Evolutionary conservation across 106 monocot species (phyloP), one percentile per base, ranked within the genome.

Genomic region (Apostasia ramifera): DNA sequence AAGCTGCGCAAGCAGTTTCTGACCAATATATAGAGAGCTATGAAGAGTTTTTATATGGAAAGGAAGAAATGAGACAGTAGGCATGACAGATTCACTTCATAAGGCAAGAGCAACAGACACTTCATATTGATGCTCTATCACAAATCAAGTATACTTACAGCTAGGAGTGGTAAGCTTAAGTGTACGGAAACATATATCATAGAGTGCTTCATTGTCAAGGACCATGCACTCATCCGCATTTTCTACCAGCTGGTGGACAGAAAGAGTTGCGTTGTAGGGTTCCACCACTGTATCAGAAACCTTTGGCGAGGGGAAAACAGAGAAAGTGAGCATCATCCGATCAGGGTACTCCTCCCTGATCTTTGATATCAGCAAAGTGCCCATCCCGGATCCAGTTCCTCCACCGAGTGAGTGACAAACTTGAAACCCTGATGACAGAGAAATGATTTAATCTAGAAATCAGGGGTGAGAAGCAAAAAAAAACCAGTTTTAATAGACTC

Each of bases 211-310:
- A 44, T 82, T 82, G 70, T 82, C 82, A 1, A 82, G 73, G 10
- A 82, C 82, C 82, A 82, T 82, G 42, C 82, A 82, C 53, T 82
- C 82, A 55, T 82, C 82, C 38, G 82, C 82, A 59, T 82, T 82
- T 53, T 82, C 82, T 5, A 82, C 78, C 37, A 82, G 78, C 66
- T 82, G 82, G 49, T 82, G 82, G 9, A 82, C 82, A 9, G 82
- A 82, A 8, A 82, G 78, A 1, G 82, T 83, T 10, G 83, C 83
- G 51, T 83, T 83, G 46, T 83, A 83, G 13, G 83, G 83, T 43
- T 83, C 83, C 26, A 83, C 83, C 4, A 83, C 83, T 4, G 83
- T 83, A 54, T 83, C 83, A 3, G 83, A 83, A 55, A 83, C 83
- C 74, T 83, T 83, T 8, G 83, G 83, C 4, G 83, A 83, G 6